Conservation (phyloP, 2,329 filamentous ascomycete genomes). For the Botrytis pseudocinerea region DNA sequence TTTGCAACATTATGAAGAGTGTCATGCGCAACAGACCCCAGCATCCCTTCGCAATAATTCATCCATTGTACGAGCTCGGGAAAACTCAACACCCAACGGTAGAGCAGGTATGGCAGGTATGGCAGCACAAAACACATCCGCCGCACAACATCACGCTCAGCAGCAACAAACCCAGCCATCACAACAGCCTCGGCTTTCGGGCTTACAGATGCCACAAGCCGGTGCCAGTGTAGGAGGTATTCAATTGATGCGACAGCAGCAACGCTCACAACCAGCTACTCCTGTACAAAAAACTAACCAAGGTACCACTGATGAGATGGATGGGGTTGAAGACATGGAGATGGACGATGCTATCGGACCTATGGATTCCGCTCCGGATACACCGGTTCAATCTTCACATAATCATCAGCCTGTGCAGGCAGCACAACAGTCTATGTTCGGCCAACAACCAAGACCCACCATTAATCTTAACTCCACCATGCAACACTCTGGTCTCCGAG, state of each 20-base stretch:
- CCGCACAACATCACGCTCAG: constrained; percentile 53
- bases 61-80: constrained; percentile 45
- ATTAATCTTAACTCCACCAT: constrained; percentile 72
- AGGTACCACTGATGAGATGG: constrained; percentile 62
- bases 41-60: constrained; percentile 47
- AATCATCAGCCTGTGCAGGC: constrained; percentile 66
- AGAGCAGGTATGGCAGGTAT: constrained; percentile 47
- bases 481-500: constrained; percentile 76
- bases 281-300: constrained; percentile 38
- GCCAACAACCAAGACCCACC: constrained; percentile 65
- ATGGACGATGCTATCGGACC: constrained; percentile 80
- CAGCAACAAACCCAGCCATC: constrained; percentile 37
- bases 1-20: constrained; percentile 94
- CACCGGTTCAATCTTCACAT: constrained; percentile 34
- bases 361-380: constrained; percentile 62
- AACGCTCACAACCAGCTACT: constrained; percentile 40
- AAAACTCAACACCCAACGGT: constrained; percentile 49
- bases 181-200: constrained; percentile 32
- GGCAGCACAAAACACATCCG: constrained; percentile 38
- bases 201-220: constrained; percentile 38
- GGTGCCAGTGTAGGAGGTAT: constrained; percentile 39
- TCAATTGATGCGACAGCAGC: constrained; percentile 41
- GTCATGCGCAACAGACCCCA: constrained; percentile 72
- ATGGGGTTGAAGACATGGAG: constrained; percentile 91
- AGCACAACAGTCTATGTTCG: constrained; percentile 64